Conservation (phyloP, 2,329 filamentous ascomycete genomes). For the Epicoccum nigrum region DNA sequence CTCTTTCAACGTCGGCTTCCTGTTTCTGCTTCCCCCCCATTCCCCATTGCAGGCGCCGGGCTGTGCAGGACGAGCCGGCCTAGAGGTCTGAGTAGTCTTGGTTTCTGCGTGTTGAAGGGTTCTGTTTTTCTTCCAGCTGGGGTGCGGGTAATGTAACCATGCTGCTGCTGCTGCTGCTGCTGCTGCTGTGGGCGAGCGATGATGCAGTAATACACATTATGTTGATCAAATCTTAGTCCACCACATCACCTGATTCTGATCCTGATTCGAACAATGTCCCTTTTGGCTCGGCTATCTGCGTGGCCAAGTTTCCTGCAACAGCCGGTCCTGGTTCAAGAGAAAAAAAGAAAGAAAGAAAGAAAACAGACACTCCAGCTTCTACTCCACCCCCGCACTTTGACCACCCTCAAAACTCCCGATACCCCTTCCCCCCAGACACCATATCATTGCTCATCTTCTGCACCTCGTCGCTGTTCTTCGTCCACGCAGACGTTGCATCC, state of each 20-base stretch:
- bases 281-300: too few relatives aligned
- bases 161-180: too few relatives aligned
- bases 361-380: too few relatives aligned
- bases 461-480: slow-evolving; percentile 49
- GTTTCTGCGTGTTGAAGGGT: slow-evolving; percentile 40
- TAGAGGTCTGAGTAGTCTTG: slow-evolving; percentile 35
- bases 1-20: slow-evolving; percentile 38
- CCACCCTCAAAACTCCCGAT: slow-evolving; percentile 51
- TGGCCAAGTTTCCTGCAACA: too few relatives aligned
- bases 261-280: too few relatives aligned
- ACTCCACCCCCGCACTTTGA: not conserved
- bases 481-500: slow-evolving; percentile 55
- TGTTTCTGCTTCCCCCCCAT: slow-evolving; percentile 29
- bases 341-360: too few relatives aligned
- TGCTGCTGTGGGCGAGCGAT: too few relatives aligned
- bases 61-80: slow-evolving; percentile 28
- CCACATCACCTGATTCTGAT: too few relatives aligned
- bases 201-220: too few relatives aligned
- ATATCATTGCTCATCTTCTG: slow-evolving; percentile 51
- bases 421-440: slow-evolving; percentile 54
- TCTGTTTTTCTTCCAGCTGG: slow-evolving; percentile 27
- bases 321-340: too few relatives aligned
- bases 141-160: slow-evolving; percentile 37
- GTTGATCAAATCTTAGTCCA: too few relatives aligned
- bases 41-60: slow-evolving; percentile 33